Evolutionary conservation across 768 basidiomycete species (phyloP), one percentile per base, ranked within the genome.

Genomic region (Hirschioporus abietinus): DNA sequence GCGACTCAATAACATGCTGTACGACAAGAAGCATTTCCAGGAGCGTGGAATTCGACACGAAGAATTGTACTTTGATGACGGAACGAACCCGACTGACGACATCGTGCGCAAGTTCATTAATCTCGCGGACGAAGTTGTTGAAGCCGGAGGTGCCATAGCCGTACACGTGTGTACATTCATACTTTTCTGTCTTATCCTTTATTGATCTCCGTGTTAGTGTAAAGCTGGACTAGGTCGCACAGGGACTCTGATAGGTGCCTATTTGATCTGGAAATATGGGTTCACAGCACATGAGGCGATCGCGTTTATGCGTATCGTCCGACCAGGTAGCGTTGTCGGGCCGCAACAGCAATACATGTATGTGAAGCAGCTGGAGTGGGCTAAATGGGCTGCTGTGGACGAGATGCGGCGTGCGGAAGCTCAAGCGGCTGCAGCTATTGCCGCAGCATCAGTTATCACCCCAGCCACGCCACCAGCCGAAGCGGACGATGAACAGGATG

Each of bases 181-280:
- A 26, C 65, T 66, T 66, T 26, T 64, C 67, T 70, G 57, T 70
- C 60, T 73, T 72, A 68, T 74, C 66, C 67, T 66, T 30, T 69
- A 65, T 65, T 67, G 66, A 24, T 63, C 18, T 65, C 74, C 18
- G 66, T 64, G 18, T 76, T 15, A 96, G 91, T 97, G 95, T 76
- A 96, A 96, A 82, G 97, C 97, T 63, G 97, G 97, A 58, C 83
- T 99, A 12, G 97, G 97, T 25, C 84, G 97, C 65, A 99, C 97
- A 7, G 97, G 97, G 3, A 96, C 95, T 4, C 82, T 99, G 67
- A 96, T 99, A 68, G 97, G 97, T 36, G 97, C 96, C 9, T 99
- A 98, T 81, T 84, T 99, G 65, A 93, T 97, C 68, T 99, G 97
- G 92, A 98, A 98, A 77, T 96, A 98, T 72, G 93, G 93, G 24